A percentile compares a stretch with the other conserved stretches of the same genome.
Conservation (phyloP, 371 early-diverging fungal species). For the Rhizopus delemar region DNA sequence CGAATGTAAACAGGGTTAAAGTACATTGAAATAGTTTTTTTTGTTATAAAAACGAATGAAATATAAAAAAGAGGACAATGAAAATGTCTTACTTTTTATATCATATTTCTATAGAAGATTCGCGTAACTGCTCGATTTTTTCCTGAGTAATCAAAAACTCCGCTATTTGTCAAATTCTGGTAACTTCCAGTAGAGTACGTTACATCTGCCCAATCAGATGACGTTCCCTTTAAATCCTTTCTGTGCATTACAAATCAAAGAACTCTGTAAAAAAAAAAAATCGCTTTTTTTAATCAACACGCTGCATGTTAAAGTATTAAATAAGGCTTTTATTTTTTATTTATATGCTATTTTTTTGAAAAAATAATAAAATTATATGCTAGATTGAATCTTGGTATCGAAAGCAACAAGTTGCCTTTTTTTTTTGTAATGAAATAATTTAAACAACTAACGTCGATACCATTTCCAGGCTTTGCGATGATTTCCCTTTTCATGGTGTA, state of each 20-base stretch:
- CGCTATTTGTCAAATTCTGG: not conserved
- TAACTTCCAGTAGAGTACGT: not conserved
- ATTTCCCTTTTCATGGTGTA: constrained; percentile 31
- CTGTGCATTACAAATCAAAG: too few relatives aligned
- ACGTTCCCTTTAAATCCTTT: not conserved
- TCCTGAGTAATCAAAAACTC: not conserved
- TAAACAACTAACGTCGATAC: not conserved
- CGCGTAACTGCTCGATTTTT: not conserved
- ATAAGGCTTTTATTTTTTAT: too few relatives aligned
- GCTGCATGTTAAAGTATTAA: too few relatives aligned
- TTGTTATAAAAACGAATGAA: not conserved
- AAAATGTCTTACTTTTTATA: constrained; percentile 1
- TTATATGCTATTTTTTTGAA: not conserved
- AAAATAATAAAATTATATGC: too few relatives aligned
- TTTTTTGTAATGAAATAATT: not conserved
- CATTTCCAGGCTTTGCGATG: constrained; percentile 33
- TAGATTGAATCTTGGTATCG: not conserved
- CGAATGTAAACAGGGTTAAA: not conserved
- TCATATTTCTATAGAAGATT: not conserved
- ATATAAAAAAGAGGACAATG: not conserved
- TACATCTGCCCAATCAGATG: not conserved
- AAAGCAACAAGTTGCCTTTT: not conserved
- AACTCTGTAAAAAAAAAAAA: too few relatives aligned
- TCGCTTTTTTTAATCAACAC: too few relatives aligned
- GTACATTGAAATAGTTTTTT: not conserved